Evolutionary conservation across 257 asterid genomes (phyloP), one percentile per base, ranked within the genome.

Genomic region (Schizonepeta tenuifolia): DNA sequence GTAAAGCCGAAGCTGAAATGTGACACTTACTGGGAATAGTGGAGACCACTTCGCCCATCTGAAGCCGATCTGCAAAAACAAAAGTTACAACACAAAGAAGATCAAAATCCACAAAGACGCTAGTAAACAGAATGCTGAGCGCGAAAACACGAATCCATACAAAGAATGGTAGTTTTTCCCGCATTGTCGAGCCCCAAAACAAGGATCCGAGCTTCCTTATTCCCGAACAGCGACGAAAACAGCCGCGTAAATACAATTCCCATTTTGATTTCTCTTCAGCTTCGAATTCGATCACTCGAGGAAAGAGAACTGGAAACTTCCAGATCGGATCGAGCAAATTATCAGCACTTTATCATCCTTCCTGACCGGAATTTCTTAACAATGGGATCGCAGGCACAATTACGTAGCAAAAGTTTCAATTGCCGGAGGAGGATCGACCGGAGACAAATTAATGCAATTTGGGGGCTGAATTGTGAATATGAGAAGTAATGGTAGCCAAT

Each of bases 11-110:
- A 43, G 20, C 60, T 10, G 2, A 17, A 62, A 21, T 13, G 65
- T 1, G 62, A 63, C 33, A 83, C 88, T 61, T 56, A 91, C 98
- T 92, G 69, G 98, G 98, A 55, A 92, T 92, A 44, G 98, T 92
- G 78, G 98, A 90, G 79, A 92, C 98, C n/a, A 92, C 98, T 83
- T 90, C 96, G 17, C 98, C 98, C 96, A 92, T 89, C 86, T 88
- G 96, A 72, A 92, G 96, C 77, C 98, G 98, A 92, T 92, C 98
- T 90, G 92, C 75, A 38, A 69, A 56, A 47, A 15, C 50, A 58
- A 65, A 46, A 59, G n/a, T 11, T 35, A 62, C 7, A 20, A 35
- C 7, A 50, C 58, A 40, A 26, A 4, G 26, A 53, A 55, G 20
- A 72, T 3, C n/a, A 64, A 56, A 70, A 73, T 35, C 35, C 58